Evolutionary conservation across 2,329 filamentous ascomycete species (phyloP).

Genomic region (Apiospora saccharicola): DNA sequence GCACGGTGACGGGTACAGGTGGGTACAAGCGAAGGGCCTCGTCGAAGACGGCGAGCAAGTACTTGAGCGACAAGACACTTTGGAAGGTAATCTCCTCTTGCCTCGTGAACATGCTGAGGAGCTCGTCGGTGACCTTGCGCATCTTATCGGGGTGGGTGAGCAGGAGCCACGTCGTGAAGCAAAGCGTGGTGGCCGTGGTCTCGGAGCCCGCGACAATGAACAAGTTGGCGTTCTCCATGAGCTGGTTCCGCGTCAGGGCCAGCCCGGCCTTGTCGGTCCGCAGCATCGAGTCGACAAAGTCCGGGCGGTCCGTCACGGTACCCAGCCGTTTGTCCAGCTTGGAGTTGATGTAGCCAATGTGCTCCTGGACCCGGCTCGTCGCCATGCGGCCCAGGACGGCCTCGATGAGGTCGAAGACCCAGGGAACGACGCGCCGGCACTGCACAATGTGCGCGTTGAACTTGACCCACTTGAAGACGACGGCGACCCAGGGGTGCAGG

Average conservation of each 20-base stretch:
- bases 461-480: constrained; percentile 27
- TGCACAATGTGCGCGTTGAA: neutral
- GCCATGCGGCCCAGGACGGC: neutral
- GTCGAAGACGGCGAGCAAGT: constrained; percentile 49
- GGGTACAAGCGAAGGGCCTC: constrained; percentile 52
- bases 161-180: constrained; percentile 50
- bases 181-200: constrained; percentile 53
- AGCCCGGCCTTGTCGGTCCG: constrained; percentile 19
- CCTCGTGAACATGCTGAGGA: constrained; percentile 45
- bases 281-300: constrained; percentile 3
- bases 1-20: constrained; percentile 32
- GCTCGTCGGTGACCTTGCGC: constrained; percentile 45
- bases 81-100: constrained; percentile 47
- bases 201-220: constrained; percentile 48
- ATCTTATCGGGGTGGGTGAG: constrained; percentile 39
- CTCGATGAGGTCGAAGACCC: neutral
- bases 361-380: neutral
- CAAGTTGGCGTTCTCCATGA: constrained; percentile 24
- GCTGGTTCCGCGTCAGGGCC: constrained; percentile 4
- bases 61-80: constrained; percentile 41
- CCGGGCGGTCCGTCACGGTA: neutral
- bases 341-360: neutral
- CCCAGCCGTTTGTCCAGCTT: constrained; percentile 4
- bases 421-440: neutral
- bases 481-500: constrained; percentile 32